A percentile compares a stretch with the other conserved stretches of the same genome.
Conservation (phyloP, 176 grass and related monocot genomes). For the Paspalum notatum region DNA sequence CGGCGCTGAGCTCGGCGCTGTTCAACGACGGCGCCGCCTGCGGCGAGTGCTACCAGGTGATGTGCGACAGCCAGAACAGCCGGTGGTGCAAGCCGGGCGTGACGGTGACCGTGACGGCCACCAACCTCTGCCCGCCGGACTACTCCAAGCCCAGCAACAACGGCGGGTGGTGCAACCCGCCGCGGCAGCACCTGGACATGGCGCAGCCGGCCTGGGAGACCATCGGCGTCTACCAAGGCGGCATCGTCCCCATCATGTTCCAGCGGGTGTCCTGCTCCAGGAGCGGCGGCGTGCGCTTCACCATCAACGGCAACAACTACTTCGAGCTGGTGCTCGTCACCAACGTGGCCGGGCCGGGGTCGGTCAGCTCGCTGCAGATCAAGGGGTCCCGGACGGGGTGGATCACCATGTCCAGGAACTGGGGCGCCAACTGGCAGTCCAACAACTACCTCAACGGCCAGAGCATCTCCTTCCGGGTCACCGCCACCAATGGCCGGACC, state of each 20-base stretch:
- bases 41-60: conserved; percentile 78
- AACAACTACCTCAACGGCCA: conserved; percentile 55
- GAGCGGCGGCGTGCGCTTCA: conserved; percentile 71
- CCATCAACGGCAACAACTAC: conserved; percentile 71
- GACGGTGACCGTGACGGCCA: conserved; percentile 68
- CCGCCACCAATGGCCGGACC: conserved; percentile 40
- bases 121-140: conserved; percentile 87
- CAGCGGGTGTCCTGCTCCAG: conserved; percentile 48
- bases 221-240: conserved; percentile 66
- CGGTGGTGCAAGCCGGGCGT: conserved; percentile 53
- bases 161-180: conserved; percentile 97
- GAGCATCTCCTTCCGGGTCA: conserved; percentile 73
- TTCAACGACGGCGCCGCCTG: conserved; percentile 73
- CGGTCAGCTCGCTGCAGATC: conserved; percentile 56
- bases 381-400: conserved; percentile 51
- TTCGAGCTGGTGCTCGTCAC: conserved; percentile 78
- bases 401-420: conserved; percentile 70
- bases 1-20: conserved; percentile 67
- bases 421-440: conserved; percentile 72
- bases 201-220: conserved; percentile 71
- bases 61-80: conserved; percentile 39
- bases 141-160: conserved; percentile 48
- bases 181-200: conserved; percentile 84
- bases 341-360: conserved; percentile 68
- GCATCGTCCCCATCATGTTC: conserved; percentile 66